Conservation (phyloP, 768 basidiomycete species). For the Kwoniella sp. region DNA sequence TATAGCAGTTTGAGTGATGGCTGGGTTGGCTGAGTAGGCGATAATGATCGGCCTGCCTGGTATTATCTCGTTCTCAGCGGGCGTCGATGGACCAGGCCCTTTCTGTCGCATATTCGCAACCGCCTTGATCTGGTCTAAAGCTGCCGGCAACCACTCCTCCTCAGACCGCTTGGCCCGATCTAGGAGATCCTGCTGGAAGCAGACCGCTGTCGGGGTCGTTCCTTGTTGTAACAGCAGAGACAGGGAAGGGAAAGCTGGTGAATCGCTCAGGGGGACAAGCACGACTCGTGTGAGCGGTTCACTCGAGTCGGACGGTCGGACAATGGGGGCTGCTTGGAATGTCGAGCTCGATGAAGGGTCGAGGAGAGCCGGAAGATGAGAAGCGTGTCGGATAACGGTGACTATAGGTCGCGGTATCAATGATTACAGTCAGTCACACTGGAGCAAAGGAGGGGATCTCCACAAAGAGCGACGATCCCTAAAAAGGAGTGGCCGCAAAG, state of each 20-base stretch:
- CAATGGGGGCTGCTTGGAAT: constrained; percentile 30
- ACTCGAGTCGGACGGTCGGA: constrained; percentile 25
- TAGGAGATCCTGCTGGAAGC: constrained; percentile 55
- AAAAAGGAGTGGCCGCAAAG: not conserved
- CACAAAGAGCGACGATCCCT: not conserved
- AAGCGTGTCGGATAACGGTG: constrained; percentile 46
- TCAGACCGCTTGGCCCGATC: constrained; percentile 51
- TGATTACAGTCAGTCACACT: not conserved
- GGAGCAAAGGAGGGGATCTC: not conserved
- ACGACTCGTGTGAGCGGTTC: constrained; percentile 40
- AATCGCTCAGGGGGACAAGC: constrained; percentile 53
- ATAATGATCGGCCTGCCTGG: constrained; percentile 37
- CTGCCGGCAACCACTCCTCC: constrained; percentile 53
- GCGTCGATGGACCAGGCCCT: not conserved
- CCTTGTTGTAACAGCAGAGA: constrained; percentile 51
- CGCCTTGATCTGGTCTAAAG: constrained; percentile 41
- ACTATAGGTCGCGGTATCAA: constrained; percentile 21
- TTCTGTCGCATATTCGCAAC: constrained; percentile 37
- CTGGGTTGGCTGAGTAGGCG: constrained; percentile 55
- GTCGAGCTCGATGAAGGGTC: constrained; percentile 18
- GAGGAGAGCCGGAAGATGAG: constrained; percentile 40
- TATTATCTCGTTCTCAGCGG: not conserved
- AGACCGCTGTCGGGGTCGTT: constrained; percentile 54
- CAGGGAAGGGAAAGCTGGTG: constrained; percentile 51
- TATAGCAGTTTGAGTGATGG: constrained; percentile 36